Evolutionary conservation across 2,329 filamentous ascomycete species (phyloP).

Genomic region (Coleophoma crateriformis): DNA sequence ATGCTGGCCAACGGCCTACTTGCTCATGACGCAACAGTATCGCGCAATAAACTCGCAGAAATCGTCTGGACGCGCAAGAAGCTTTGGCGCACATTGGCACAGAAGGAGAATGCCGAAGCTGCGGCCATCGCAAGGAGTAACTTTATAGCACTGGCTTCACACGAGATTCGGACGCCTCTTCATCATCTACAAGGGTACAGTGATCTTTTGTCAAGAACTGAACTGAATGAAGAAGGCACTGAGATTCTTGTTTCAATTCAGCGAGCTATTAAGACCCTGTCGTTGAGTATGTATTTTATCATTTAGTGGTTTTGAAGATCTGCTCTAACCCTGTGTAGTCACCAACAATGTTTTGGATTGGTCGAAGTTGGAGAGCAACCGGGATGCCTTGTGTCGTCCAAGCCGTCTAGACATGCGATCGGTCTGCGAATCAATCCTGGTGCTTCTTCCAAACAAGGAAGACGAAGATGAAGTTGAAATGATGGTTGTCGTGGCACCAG

Average conservation of each 20-base stretch:
- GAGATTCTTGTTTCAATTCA: conserved; percentile 27
- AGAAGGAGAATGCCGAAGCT: conserved; percentile 28
- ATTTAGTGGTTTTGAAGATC: background rate
- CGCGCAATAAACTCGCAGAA: conserved; percentile 13
- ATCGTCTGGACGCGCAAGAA: conserved; percentile 28
- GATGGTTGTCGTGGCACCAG: conserved; percentile 25
- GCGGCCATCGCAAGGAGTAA: conserved; percentile 25
- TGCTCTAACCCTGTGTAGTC: conserved; percentile 6
- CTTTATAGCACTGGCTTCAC: conserved; percentile 29
- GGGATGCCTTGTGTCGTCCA: conserved; percentile 25
- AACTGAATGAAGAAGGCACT: conserved; percentile 26
- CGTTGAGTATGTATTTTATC: conserved; percentile 16
- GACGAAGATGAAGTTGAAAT: conserved; percentile 26
- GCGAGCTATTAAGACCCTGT: conserved; percentile 27
- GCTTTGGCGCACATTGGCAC: conserved; percentile 27
- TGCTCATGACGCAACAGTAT: conserved; percentile 27
- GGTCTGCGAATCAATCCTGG: conserved; percentile 27
- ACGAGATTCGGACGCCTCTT: conserved; percentile 30
- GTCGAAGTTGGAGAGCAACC: conserved; percentile 28
- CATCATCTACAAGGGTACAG: conserved; percentile 31
- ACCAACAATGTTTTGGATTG: conserved; percentile 31
- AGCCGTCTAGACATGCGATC: conserved; percentile 24
- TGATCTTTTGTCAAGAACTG: conserved; percentile 25
- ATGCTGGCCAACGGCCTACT: conserved; percentile 28
- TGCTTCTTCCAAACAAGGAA: conserved; percentile 26